Conservation (phyloP, 106 monocot genomes). For the Dioscorea alata region DNA sequence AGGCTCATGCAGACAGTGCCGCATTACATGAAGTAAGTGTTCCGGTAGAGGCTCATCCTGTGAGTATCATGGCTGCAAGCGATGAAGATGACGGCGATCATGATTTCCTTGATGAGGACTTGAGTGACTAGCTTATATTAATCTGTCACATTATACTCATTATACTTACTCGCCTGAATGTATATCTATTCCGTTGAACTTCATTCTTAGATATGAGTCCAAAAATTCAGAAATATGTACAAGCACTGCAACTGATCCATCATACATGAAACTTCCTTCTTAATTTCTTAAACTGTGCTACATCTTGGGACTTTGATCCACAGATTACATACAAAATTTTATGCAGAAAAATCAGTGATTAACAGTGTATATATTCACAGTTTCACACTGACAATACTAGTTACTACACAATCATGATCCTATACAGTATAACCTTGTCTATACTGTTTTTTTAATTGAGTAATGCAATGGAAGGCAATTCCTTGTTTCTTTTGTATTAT, state of each 20-base stretch:
- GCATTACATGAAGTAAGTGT: slow-evolving; percentile 15
- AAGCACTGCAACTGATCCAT: not conserved
- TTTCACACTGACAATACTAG: not conserved
- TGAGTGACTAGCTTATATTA: slow-evolving; percentile 17
- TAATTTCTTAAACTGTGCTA: not conserved
- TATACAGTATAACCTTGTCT: too few relatives aligned
- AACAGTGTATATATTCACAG: not conserved
- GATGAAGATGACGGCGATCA: slow-evolving; percentile 33
- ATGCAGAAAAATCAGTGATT: not conserved
- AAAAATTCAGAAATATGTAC: too few relatives aligned
- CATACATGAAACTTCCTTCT: not conserved
- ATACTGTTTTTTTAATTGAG: too few relatives aligned
- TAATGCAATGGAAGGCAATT: too few relatives aligned
- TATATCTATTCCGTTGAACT: too few relatives aligned
- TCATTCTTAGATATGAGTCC: too few relatives aligned
- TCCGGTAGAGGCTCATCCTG: slow-evolving; percentile 16
- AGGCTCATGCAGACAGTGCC: not conserved
- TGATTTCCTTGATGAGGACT: slow-evolving; percentile 30
- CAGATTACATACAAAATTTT: not conserved
- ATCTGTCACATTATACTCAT: too few relatives aligned
- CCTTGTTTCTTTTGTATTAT: too few relatives aligned
- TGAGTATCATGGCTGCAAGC: not conserved
- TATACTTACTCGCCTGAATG: too few relatives aligned
- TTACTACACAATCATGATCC: not conserved
- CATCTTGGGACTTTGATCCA: not conserved